Percentiles rank a stretch among this genome's conserved stretches.
These are phyloP conservation scores for Candida sphagnicola DNA, from an alignment of 805 yeast genomes.

Conservation along the genomic window DNA sequence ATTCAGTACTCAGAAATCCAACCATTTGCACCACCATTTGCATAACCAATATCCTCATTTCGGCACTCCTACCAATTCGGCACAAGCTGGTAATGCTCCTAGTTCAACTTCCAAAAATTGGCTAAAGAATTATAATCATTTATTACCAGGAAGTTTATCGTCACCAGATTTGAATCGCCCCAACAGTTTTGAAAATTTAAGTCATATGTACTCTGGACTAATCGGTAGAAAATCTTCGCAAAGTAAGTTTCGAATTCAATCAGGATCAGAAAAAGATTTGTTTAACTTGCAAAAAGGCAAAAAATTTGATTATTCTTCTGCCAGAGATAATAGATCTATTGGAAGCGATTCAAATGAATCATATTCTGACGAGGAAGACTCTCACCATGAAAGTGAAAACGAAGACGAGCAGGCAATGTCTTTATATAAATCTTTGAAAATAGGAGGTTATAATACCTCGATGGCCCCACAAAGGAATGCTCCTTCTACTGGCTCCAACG, in stretches of 20 bases:
- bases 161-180: slow-evolving; percentile 14
- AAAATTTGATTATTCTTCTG: slow-evolving; percentile 4
- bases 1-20: background rate
- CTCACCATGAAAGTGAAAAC: slow-evolving; percentile 34
- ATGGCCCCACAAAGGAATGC: slow-evolving; percentile 20
- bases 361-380: slow-evolving; percentile 10
- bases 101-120: slow-evolving; percentile 13
- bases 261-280: slow-evolving; percentile 14
- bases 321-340: slow-evolving; percentile 17
- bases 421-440: slow-evolving; percentile 51
- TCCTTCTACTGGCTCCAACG: slow-evolving; percentile 15
- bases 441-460: slow-evolving; percentile 17
- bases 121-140: slow-evolving; percentile 26
- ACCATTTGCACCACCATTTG: slow-evolving; percentile 1
- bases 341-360: slow-evolving; percentile 36
- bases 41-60: slow-evolving; percentile 1
- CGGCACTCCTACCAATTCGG: slow-evolving; percentile 1
- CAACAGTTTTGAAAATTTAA: slow-evolving; percentile 23
- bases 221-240: slow-evolving; percentile 15
- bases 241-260: slow-evolving; percentile 10
- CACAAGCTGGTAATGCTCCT: background rate
- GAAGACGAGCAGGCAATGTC: slow-evolving; percentile 74
- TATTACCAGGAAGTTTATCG: slow-evolving; percentile 13
- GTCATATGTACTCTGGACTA: slow-evolving; percentile 20
- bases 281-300: slow-evolving; percentile 3